phyloP scores from a whole-genome alignment of 2,329 filamentous ascomycete species.

The Alternaria consortialis region DNA sequence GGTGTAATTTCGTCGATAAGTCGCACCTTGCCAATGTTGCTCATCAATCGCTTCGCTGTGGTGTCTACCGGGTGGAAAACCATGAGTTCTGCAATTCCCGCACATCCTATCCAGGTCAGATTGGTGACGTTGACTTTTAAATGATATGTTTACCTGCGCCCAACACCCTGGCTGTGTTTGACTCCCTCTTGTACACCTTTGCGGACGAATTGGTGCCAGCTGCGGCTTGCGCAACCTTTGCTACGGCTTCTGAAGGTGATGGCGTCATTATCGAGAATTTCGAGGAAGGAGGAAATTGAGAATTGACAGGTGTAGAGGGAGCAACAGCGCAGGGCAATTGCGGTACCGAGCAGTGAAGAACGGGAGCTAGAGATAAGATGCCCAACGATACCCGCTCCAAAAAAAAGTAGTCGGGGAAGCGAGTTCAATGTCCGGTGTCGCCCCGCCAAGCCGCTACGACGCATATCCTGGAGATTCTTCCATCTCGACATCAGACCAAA shows the following conservation, averaged over 20 bases:
- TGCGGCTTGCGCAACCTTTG: constrained; percentile 41
- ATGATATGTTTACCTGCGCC: constrained; percentile 78
- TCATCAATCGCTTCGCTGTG: constrained; percentile 98
- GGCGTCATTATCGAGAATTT: constrained; percentile 36
- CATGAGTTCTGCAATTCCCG: constrained; percentile 90
- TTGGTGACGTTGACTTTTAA: not conserved
- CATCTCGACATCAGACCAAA: not conserved
- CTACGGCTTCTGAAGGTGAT: constrained; percentile 39
- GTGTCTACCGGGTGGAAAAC: constrained; percentile 88
- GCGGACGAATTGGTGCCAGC: constrained; percentile 54
- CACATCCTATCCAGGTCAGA: constrained; percentile 70
- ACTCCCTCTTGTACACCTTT: constrained; percentile 81
- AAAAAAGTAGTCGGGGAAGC: constrained; percentile 23
- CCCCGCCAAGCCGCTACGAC: constrained; percentile 14
- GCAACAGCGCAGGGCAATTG: constrained; percentile 23
- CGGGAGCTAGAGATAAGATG: constrained; percentile 18
- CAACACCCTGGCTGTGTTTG: constrained; percentile 83
- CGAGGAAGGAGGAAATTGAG: not conserved
- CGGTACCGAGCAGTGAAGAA: constrained; percentile 12
- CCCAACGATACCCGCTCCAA: constrained; percentile 6
- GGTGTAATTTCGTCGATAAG: not conserved
- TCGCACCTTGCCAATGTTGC: constrained; percentile 81
- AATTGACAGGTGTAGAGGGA: constrained; percentile 10
- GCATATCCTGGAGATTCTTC: not conserved
- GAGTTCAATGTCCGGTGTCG: constrained; percentile 14